phyloP scores from a whole-genome alignment of 768 basidiomycete species.

The Boletus pseudo-olivaceus region DNA sequence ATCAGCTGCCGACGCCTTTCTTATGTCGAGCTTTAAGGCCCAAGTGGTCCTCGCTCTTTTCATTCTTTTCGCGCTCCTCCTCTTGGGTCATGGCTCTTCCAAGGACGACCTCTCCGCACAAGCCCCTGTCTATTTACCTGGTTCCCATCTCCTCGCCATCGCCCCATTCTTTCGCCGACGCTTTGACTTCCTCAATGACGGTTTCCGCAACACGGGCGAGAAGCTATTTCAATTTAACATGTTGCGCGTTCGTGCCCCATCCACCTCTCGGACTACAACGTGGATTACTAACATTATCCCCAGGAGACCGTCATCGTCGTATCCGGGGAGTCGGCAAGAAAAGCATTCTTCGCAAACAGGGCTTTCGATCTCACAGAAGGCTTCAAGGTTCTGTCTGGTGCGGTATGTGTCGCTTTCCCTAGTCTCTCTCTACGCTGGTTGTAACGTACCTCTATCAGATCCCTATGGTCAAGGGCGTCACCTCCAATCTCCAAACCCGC shows the following conservation, averaged over 20 bases:
- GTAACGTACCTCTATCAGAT: slow-evolving; percentile 43
- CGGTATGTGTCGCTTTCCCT: slow-evolving; percentile 44
- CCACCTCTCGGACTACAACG: slow-evolving; percentile 8
- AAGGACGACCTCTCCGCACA: slow-evolving; percentile 42
- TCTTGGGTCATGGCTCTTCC: slow-evolving; percentile 34
- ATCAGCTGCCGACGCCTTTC: slow-evolving; percentile 35
- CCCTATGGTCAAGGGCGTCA: slow-evolving; percentile 72
- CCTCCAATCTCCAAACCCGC: slow-evolving; percentile 61
- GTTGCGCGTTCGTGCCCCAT: slow-evolving; percentile 48
- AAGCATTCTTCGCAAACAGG: slow-evolving; percentile 66
- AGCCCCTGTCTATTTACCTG: slow-evolving; percentile 55
- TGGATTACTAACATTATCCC: slow-evolving; percentile 19
- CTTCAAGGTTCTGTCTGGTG: slow-evolving; percentile 75
- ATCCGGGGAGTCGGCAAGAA: slow-evolving; percentile 68
- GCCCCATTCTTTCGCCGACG: slow-evolving; percentile 65
- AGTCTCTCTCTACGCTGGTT: slow-evolving; percentile 14
- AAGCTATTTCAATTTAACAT: slow-evolving; percentile 68
- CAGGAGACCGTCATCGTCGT: slow-evolving; percentile 74
- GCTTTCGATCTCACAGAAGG: slow-evolving; percentile 75
- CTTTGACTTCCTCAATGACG: slow-evolving; percentile 71
- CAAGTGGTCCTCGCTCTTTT: slow-evolving; percentile 33
- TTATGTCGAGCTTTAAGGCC: slow-evolving; percentile 32
- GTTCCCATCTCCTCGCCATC: slow-evolving; percentile 54
- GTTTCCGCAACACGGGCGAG: slow-evolving; percentile 64
- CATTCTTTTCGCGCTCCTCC: slow-evolving; percentile 39